Conservation (phyloP, 2,329 filamentous ascomycete species). For the Cladophialophora carrionii region DNA sequence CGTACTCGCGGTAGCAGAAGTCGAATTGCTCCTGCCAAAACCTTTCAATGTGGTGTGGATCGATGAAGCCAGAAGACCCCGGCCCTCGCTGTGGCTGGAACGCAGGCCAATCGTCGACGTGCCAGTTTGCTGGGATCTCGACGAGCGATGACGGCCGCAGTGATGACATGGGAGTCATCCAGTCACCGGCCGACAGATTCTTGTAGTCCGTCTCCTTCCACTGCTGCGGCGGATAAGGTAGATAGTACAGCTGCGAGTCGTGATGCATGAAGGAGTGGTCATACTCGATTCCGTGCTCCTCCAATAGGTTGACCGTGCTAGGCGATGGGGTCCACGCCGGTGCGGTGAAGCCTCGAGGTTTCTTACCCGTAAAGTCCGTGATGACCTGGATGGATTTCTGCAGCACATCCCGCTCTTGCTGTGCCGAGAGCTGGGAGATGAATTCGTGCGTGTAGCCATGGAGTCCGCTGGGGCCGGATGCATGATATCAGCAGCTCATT, state of each 20-base stretch:
- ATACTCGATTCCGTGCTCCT: slow-evolving; percentile 51
- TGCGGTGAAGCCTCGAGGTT: slow-evolving; percentile 50
- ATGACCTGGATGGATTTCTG: slow-evolving; percentile 47
- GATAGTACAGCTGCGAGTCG: slow-evolving; percentile 43
- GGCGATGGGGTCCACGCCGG: slow-evolving; percentile 49
- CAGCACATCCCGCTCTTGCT: slow-evolving; percentile 47
- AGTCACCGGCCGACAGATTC: slow-evolving; percentile 34
- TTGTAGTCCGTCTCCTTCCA: slow-evolving; percentile 31
- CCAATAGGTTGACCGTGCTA: slow-evolving; percentile 46
- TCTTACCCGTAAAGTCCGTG: slow-evolving; percentile 47
- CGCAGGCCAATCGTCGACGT: slow-evolving; percentile 54
- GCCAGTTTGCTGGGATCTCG: slow-evolving; percentile 54
- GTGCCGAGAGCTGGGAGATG: slow-evolving; percentile 38
- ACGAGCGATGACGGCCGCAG: slow-evolving; percentile 47
- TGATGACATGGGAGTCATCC: slow-evolving; percentile 46
- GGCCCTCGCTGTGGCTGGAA: slow-evolving; percentile 43
- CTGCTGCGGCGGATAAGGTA: slow-evolving; percentile 23
- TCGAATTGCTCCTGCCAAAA: slow-evolving; percentile 55
- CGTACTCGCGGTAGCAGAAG: slow-evolving; percentile 52
- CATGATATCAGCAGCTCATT: slow-evolving; percentile 18
- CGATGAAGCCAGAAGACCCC: slow-evolving; percentile 38
- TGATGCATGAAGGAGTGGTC: slow-evolving; percentile 57
- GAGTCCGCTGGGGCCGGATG: slow-evolving; percentile 39
- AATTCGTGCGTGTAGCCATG: slow-evolving; percentile 54
- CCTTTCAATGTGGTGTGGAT: slow-evolving; percentile 48